Percentiles rank a stretch among this genome's conserved stretches.
Evolutionary conservation across 257 asterid genomes (phyloP).

Genomic region (Ilex aquifolium): DNA sequence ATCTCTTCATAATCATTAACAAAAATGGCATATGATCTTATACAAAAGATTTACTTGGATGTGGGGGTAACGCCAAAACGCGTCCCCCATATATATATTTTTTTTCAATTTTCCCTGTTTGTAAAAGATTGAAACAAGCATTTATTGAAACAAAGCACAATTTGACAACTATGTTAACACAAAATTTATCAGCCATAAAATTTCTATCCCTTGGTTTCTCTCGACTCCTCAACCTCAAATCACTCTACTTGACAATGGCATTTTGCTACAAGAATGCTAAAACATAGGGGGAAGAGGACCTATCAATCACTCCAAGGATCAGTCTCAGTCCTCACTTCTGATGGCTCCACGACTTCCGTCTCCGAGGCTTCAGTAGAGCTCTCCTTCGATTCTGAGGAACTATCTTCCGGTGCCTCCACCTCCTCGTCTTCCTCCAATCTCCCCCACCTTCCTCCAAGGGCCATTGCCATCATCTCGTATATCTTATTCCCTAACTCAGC

Average conservation of each 20-base stretch:
- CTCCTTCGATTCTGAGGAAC: conserved; percentile 24
- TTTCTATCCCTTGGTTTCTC: neutral
- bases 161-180: neutral
- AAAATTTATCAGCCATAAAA: conserved; percentile 8
- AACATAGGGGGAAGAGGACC: neutral
- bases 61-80: too few species aligned
- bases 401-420: conserved; percentile 11
- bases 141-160: too few species aligned
- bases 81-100: too few species aligned
- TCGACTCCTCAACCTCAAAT: neutral
- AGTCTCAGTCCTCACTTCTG: conserved; percentile 86
- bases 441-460: conserved; percentile 99
- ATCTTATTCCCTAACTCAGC: conserved; percentile 93
- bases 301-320: conserved; percentile 65
- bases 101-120: too few species aligned
- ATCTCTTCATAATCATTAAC: too few species aligned
- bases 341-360: conserved; percentile 64
- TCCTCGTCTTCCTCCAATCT: conserved; percentile 50
- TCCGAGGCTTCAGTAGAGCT: conserved; percentile 30
- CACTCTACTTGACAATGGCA: neutral
- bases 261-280: too few species aligned
- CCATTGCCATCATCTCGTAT: conserved; percentile 98
- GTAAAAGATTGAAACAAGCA: too few species aligned
- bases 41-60: too few species aligned
- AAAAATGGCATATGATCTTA: too few species aligned